Conservation (phyloP, 2,329 filamentous ascomycete genomes). For the Microsporum ferrugineum region DNA sequence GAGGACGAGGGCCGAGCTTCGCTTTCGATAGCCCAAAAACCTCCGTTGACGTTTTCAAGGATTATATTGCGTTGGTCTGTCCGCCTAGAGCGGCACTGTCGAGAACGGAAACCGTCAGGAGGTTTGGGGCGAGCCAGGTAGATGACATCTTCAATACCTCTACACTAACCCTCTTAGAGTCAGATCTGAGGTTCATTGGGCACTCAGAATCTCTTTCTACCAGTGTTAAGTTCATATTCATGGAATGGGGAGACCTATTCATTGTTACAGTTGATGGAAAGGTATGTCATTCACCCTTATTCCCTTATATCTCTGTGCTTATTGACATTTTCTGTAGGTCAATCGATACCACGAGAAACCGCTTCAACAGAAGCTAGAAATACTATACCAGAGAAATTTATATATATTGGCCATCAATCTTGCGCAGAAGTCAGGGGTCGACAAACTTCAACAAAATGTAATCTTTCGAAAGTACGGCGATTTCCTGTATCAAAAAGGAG, state of each 20-base stretch:
- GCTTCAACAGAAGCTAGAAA: constrained; percentile 80
- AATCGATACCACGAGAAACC: constrained; percentile 83
- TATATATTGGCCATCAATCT: constrained; percentile 86
- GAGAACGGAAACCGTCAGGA: constrained; percentile 52
- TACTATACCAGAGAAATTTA: constrained; percentile 86
- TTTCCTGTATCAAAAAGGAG: constrained; percentile 83
- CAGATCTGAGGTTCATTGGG: constrained; percentile 77
- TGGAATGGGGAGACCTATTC: constrained; percentile 84
- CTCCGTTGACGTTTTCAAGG: constrained; percentile 62
- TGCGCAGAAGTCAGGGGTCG: constrained; percentile 77
- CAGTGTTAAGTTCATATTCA: constrained; percentile 66
- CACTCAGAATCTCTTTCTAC: constrained; percentile 78
- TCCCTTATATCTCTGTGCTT: background rate
- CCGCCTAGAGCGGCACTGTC: constrained; percentile 52
- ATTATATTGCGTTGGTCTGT: constrained; percentile 79
- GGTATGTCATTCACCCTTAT: constrained; percentile 38
- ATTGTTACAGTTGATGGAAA: constrained; percentile 88
- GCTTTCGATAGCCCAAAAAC: constrained; percentile 88
- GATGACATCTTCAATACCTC: constrained; percentile 78
- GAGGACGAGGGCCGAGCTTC: constrained; percentile 75
- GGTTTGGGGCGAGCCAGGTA: constrained; percentile 59
- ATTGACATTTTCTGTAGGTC: constrained; percentile 44
- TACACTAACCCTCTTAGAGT: constrained; percentile 83
- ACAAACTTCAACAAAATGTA: constrained; percentile 68
- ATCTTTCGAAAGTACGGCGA: constrained; percentile 94